Conservation (phyloP, 352 stramenopile genomes). For the Pythium insidiosum region DNA sequence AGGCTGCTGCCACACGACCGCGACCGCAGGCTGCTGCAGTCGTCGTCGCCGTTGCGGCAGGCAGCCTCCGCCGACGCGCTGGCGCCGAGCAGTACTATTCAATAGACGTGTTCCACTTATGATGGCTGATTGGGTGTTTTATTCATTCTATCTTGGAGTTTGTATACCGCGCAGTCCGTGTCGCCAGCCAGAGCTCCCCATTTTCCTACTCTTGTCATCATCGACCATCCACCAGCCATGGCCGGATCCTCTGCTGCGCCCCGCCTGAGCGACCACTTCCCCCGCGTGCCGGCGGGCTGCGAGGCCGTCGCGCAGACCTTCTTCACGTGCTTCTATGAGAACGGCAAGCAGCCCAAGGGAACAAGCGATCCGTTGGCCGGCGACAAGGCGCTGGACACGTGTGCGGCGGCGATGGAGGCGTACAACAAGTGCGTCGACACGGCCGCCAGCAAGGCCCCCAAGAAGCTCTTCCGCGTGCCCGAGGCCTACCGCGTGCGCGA, state of each 20-base stretch:
- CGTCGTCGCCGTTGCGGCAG: too few relatives aligned
- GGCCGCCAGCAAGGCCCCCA: slow-evolving; percentile 38
- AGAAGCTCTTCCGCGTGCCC: slow-evolving; percentile 74
- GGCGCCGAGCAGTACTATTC: too few relatives aligned
- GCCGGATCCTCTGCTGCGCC: too few relatives aligned
- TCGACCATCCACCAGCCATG: too few relatives aligned
- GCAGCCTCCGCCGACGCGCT: too few relatives aligned
- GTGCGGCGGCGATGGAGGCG: slow-evolving; percentile 38
- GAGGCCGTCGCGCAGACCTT: slow-evolving; percentile 60
- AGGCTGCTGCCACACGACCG: too few relatives aligned
- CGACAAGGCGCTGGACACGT: slow-evolving; percentile 52
- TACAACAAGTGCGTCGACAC: slow-evolving; percentile 77
- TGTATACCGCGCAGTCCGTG: slow-evolving; percentile 28
- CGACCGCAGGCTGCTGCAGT: too few relatives aligned
- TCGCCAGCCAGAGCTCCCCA: too few relatives aligned
- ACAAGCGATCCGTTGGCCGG: slow-evolving; percentile 49
- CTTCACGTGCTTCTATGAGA: slow-evolving; percentile 77
- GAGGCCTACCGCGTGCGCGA: slow-evolving; percentile 74
- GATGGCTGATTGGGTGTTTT: too few relatives aligned
- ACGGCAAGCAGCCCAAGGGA: slow-evolving; percentile 64
- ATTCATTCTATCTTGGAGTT: slow-evolving; percentile 37
- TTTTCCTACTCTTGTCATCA: too few relatives aligned
- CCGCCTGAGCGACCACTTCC: slow-evolving; percentile 69
- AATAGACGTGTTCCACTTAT: too few relatives aligned
- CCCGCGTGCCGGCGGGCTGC: slow-evolving; percentile 60